Evolutionary conservation across 352 stramenopile genomes (phyloP).

Genomic region (Phytophthora fragariaefolia): DNA sequence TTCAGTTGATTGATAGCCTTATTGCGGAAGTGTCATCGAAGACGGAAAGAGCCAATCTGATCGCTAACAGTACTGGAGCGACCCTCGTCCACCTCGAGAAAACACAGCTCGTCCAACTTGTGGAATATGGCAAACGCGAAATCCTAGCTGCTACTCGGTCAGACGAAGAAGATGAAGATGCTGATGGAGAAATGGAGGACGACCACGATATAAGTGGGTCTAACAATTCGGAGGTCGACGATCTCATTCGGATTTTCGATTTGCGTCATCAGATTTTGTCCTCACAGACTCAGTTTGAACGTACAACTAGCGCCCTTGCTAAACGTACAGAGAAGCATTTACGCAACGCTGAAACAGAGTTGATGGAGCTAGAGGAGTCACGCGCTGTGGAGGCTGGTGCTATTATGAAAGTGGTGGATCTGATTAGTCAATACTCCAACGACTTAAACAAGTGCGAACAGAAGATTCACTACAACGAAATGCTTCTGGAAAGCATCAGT

Average conservation of each 20-base stretch:
- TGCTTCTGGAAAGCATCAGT: constrained; percentile 69
- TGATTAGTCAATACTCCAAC: constrained; percentile 61
- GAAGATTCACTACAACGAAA: constrained; percentile 60
- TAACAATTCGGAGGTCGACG: constrained; percentile 66
- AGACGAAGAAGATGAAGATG: constrained; percentile 33
- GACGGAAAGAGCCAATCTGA: constrained; percentile 58
- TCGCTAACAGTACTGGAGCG: constrained; percentile 75
- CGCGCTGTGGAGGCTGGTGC: constrained; percentile 45
- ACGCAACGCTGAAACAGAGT: constrained; percentile 54
- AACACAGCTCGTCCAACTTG: constrained; percentile 65
- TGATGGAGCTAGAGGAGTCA: constrained; percentile 70
- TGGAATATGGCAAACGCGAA: constrained; percentile 64
- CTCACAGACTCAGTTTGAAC: constrained; percentile 70
- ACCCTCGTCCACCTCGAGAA: constrained; percentile 82
- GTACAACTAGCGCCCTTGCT: constrained; percentile 54
- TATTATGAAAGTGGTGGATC: constrained; percentile 57
- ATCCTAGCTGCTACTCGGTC: constrained; percentile 46
- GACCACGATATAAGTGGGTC: constrained; percentile 23
- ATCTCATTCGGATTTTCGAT: constrained; percentile 75
- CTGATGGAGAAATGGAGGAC: constrained; percentile 23
- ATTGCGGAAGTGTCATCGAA: constrained; percentile 71
- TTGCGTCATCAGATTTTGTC: constrained; percentile 78
- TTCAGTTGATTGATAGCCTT: constrained; percentile 58
- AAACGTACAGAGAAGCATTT: constrained; percentile 67
- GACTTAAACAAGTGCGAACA: constrained; percentile 62